A percentile compares a stretch with the other conserved stretches of the same genome.
phyloP scores from a whole-genome alignment of 164 flowering plant genomes.

The Tinospora cordifolia region DNA sequence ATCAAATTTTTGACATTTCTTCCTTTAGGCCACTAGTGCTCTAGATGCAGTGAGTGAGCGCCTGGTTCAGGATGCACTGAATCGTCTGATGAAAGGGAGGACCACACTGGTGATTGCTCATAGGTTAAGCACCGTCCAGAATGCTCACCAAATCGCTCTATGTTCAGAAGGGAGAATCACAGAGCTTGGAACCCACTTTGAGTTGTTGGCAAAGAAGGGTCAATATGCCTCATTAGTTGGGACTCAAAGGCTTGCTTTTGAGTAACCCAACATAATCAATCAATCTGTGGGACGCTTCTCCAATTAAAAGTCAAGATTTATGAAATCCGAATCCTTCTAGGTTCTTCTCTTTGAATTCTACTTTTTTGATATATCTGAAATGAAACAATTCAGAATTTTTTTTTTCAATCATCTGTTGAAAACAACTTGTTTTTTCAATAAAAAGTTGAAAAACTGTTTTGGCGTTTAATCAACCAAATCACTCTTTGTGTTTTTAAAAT shows the following conservation, averaged over 20 bases:
- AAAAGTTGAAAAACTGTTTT: no score
- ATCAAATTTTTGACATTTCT: slow-evolving; percentile 8
- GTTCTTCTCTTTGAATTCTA: background rate
- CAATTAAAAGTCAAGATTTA: background rate
- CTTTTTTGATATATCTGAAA: background rate
- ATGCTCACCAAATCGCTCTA: slow-evolving; percentile 86
- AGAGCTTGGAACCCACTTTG: slow-evolving; percentile 82
- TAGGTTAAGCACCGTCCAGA: slow-evolving; percentile 92
- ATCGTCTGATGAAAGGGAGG: slow-evolving; percentile 79
- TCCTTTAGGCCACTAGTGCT: slow-evolving; percentile 85
- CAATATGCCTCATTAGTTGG: slow-evolving; percentile 81
- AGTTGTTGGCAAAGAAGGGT: slow-evolving; percentile 63
- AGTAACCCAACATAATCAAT: slow-evolving; percentile 27
- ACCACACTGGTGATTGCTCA: slow-evolving; percentile 95
- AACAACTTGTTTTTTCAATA: no score
- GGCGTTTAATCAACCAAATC: no score
- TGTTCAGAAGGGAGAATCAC: slow-evolving; percentile 72
- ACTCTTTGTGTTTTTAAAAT: no score
- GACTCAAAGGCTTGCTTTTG: slow-evolving; percentile 90
- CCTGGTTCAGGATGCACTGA: slow-evolving; percentile 79
- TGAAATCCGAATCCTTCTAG: background rate
- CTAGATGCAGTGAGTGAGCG: slow-evolving; percentile 86
- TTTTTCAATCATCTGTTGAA: no score
- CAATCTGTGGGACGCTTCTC: background rate
- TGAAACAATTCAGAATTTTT: no score